Conservation (phyloP, 106 monocot genomes). For the Dendrobium nobile region DNA sequence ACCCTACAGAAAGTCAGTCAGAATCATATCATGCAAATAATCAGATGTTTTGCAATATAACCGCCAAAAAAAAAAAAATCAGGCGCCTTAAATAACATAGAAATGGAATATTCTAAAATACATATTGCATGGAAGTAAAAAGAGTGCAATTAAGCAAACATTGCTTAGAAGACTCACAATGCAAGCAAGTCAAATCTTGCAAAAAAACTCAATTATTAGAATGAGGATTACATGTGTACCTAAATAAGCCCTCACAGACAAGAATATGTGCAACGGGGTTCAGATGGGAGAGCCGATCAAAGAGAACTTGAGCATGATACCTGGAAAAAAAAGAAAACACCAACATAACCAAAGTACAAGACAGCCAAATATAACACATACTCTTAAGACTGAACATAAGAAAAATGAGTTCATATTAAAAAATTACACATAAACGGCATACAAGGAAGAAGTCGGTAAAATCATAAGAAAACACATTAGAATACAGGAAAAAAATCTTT, state of each 20-base stretch:
- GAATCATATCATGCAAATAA: background rate
- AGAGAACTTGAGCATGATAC: constrained; percentile 81
- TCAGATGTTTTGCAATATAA: background rate
- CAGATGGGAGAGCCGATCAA: constrained; percentile 71
- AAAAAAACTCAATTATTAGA: background rate
- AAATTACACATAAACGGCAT: background rate
- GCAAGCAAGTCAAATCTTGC: background rate
- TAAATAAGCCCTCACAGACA: constrained; percentile 77
- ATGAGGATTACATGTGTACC: constrained; percentile 27
- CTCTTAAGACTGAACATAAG: background rate
- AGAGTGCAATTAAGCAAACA: background rate
- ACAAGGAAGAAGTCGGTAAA: background rate
- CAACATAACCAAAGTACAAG: background rate
- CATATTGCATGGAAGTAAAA: background rate
- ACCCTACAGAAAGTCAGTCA: background rate
- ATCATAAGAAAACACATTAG: background rate
- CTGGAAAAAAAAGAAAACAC: constrained; percentile 27
- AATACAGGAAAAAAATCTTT: background rate
- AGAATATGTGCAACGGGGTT: constrained; percentile 83
- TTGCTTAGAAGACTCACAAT: background rate
- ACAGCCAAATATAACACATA: background rate
- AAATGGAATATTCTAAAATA: background rate
- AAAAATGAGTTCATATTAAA: background rate
- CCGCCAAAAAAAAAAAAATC: background rate
- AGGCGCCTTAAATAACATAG: background rate